phyloP scores from a whole-genome alignment of 129 eudicot species.

The Chrysanthemum seticuspe region DNA sequence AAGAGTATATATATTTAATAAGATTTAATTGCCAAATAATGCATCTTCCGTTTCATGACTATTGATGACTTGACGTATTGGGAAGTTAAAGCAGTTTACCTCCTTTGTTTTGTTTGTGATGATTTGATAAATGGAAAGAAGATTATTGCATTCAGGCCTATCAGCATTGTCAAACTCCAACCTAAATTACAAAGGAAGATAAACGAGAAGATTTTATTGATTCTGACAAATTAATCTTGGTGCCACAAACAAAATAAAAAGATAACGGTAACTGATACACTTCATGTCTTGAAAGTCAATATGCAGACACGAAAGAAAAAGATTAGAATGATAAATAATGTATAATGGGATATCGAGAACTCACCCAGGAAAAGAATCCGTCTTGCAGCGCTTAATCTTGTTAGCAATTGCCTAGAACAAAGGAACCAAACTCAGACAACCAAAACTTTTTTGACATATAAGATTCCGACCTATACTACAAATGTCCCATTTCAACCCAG shows the following conservation, averaged over 20 bases:
- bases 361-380: constrained; percentile 88
- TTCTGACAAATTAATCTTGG: constrained; percentile 1
- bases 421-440: constrained; percentile 1
- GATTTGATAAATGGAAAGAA: constrained; percentile 85
- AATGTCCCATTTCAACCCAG: neutral
- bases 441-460: neutral
- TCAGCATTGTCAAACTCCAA: constrained; percentile 89
- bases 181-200: constrained; percentile 37
- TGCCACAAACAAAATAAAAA: neutral
- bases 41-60: neutral
- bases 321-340: neutral
- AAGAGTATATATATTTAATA: neutral
- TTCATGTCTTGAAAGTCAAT: neutral
- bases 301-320: constrained; percentile 1
- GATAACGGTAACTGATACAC: neutral
- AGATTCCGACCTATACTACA: neutral
- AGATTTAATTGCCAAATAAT: neutral
- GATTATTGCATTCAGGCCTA: constrained; percentile 95
- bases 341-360: constrained; percentile 20
- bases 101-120: constrained; percentile 82
- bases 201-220: constrained; percentile 15
- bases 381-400: constrained; percentile 98
- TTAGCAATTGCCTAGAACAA: constrained; percentile 73
- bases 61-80: neutral
- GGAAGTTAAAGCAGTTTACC: constrained; percentile 42